Conservation (phyloP, 805 yeast species). For the Ogataea henricii region DNA sequence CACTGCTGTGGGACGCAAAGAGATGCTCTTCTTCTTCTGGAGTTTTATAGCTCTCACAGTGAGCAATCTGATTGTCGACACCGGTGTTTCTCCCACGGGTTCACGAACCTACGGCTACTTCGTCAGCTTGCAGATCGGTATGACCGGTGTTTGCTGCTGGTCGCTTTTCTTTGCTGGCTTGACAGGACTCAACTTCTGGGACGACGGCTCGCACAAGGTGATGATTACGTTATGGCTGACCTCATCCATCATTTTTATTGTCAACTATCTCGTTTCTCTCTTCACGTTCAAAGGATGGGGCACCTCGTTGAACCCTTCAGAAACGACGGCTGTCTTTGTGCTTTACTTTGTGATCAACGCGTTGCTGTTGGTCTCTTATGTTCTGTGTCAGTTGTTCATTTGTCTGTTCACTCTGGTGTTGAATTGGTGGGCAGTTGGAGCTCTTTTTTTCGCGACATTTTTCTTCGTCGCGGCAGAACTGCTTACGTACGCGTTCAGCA, state of each 20-base stretch:
- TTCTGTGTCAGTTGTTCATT: constrained; percentile 66
- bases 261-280: constrained; percentile 67
- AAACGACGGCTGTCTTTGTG: constrained; percentile 70
- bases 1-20: constrained; percentile 92
- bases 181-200: constrained; percentile 88
- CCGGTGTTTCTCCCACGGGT: constrained; percentile 91
- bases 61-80: constrained; percentile 75
- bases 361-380: constrained; percentile 59
- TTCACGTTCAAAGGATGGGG: constrained; percentile 75
- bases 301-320: constrained; percentile 44
- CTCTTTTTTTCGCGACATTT: constrained; percentile 66
- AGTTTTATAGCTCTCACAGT: constrained; percentile 57
- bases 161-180: constrained; percentile 72
- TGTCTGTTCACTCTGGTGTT: constrained; percentile 62
- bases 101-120: constrained; percentile 74
- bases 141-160: constrained; percentile 71
- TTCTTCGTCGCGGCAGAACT: constrained; percentile 85
- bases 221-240: constrained; percentile 55
- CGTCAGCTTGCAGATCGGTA: constrained; percentile 78
- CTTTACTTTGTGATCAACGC: constrained; percentile 75
- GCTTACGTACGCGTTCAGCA: constrained; percentile 68
- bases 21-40: constrained; percentile 75
- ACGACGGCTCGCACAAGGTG: constrained; percentile 79
- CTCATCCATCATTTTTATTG: constrained; percentile 57
- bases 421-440: constrained; percentile 88